These are phyloP conservation scores for Colletotrichum liriopes DNA, from an alignment of 2,329 filamentous ascomycete species.

Conservation along the genomic window DNA sequence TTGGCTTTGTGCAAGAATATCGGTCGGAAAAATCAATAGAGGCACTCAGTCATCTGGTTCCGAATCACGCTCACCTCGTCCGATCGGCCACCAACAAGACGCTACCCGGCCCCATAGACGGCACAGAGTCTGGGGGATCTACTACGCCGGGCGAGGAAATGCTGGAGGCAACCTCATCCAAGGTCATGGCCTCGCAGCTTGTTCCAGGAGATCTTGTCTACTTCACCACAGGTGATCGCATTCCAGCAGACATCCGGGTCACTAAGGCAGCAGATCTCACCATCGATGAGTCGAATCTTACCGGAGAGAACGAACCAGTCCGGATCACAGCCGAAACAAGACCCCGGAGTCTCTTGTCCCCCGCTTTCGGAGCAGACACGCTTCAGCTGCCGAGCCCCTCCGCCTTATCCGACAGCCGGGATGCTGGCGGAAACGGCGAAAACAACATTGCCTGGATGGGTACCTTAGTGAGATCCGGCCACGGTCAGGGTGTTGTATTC, in stretches of 20 bases:
- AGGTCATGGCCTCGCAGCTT: slow-evolving; percentile 88
- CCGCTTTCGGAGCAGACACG: slow-evolving; percentile 49
- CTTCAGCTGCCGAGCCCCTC: slow-evolving; percentile 56
- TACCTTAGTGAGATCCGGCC: slow-evolving; percentile 92
- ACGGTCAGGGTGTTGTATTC: slow-evolving; percentile 97
- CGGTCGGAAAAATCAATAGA: slow-evolving; percentile 97
- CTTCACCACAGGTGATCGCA: slow-evolving; percentile 95
- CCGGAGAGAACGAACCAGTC: slow-evolving; percentile 96
- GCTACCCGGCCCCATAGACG: slow-evolving; percentile 53
- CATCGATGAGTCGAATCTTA: slow-evolving; percentile 97
- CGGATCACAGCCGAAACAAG: slow-evolving; percentile 79
- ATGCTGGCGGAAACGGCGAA: slow-evolving; percentile 79
- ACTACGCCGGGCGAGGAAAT: slow-evolving; percentile 75
- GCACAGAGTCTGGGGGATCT: slow-evolving; percentile 54
- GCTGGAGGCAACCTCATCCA: slow-evolving; percentile 82
- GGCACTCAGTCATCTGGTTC: slow-evolving; percentile 92
- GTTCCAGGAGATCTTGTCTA: slow-evolving; percentile 94
- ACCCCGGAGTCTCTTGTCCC: slow-evolving; percentile 49
- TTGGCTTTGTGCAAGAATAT: slow-evolving; percentile 98
- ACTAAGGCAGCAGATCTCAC: slow-evolving; percentile 91
- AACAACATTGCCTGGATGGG: slow-evolving; percentile 99
- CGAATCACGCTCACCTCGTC: slow-evolving; percentile 96
- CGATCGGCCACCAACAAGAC: slow-evolving; percentile 67
- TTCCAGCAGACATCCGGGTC: slow-evolving; percentile 95
- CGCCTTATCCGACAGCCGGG: slow-evolving; percentile 70